Base-by-base conservation (phyloP, 768 basidiomycete species). In the Gymnopilus dilepis region DNA sequence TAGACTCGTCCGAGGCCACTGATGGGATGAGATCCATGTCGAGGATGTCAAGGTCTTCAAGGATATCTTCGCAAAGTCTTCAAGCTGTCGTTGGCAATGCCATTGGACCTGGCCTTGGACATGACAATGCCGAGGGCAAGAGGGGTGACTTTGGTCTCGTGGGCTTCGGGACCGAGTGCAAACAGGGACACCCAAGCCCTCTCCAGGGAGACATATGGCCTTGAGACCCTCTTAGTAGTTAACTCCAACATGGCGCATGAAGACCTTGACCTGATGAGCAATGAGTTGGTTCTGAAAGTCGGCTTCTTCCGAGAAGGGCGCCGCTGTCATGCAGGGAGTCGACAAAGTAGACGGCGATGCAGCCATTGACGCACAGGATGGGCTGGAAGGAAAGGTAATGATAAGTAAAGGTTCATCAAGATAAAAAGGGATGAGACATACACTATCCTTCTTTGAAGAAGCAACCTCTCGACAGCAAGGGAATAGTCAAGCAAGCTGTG, bases 161-260 rank as follows among this genome's bases (percentile, higher is more conserved):
- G 96, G 22, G 96, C 96, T 72, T 98, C 97, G 64, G 97, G 97
- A 63, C 97, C 97, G 77, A 92, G 98, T 96, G 62, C 88, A 88
- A 79, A 99, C 99, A 54, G 95, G 94, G 63, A 99, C 95, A 61
- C 96, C 97, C 69, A 99, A 89, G 57, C 91, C n/a, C 97, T 92
- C 85, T 42, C 90, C 97, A 69, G 98, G 92, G 24, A 98, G 84
- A 60, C 95, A 89, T 95, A 99, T 98, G 50, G 97, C 97, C 82
- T 98, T 97, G 76, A 99, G 87, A 67, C 83, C 82, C 73, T 98
- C 97, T 82, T 99, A 97, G 84, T 97, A 99, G 86, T 99, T 99
- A 63, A 97, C 97, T 13, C 97, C 97, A 75, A 96, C 97, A 74
- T 96, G 95, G 70, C 97, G 93, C 51, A 99, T 95, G 72, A 92